Percentiles rank a stretch among this genome's conserved stretches.
These are phyloP conservation scores for Plasmodium gonderi DNA, from an alignment of 169 alveolate species.

Conservation along the genomic window DNA sequence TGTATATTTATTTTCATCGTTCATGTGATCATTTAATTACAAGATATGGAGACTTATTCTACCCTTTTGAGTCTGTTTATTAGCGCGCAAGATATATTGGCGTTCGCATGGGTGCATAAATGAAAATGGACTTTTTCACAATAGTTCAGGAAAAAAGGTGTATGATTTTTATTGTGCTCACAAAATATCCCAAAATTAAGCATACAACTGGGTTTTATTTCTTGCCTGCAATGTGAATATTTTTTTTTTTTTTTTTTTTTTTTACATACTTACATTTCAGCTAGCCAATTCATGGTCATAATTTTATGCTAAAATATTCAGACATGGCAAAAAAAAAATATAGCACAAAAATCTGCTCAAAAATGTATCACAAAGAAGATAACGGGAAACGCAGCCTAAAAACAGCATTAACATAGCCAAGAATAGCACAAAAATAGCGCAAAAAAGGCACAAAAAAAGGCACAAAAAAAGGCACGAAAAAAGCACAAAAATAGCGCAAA, in stretches of 20 bases:
- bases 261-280: neutral
- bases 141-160: neutral
- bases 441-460: too few relatives aligned
- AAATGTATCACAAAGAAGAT: too few relatives aligned
- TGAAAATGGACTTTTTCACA: neutral
- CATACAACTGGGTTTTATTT: neutral
- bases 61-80: neutral
- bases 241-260: neutral
- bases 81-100: neutral
- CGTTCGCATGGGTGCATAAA: neutral
- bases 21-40: neutral
- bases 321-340: neutral
- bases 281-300: neutral
- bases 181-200: neutral
- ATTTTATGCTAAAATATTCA: neutral
- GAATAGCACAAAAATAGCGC: too few relatives aligned
- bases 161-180: neutral
- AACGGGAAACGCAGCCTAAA: too few relatives aligned
- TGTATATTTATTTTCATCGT: neutral
- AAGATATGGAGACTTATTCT: neutral
- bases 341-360: too few relatives aligned
- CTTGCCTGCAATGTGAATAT: neutral
- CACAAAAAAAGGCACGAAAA: too few relatives aligned
- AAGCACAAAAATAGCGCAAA: too few relatives aligned
- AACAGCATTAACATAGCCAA: too few relatives aligned